A percentile compares a stretch with the other conserved stretches of the same genome.
Conservation (phyloP, 139 green algal species). For the Marvania coccoides region DNA sequence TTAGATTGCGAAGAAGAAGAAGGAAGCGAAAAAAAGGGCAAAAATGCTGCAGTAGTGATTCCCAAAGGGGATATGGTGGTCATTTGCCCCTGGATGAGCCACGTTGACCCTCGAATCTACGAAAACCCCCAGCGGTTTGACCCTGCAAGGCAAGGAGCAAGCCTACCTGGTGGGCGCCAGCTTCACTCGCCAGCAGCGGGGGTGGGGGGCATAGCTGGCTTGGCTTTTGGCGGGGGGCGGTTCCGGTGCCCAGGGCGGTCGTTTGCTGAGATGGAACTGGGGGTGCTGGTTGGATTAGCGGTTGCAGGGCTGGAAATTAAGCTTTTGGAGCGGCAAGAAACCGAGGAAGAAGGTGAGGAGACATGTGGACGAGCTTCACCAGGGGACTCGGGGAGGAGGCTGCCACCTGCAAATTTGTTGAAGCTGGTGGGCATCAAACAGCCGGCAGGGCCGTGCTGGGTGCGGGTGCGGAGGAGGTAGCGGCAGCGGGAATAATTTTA, state of each 20-base stretch:
- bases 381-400: constrained; percentile 4
- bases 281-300: constrained; percentile 42
- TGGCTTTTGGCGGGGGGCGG: constrained; percentile 44
- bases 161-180: neutral
- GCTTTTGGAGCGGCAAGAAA: neutral
- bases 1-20: neutral
- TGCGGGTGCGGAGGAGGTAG: neutral
- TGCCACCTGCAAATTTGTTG: constrained; percentile 10
- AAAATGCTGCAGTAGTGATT: no score
- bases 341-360: neutral
- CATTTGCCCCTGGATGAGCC: constrained; percentile 50
- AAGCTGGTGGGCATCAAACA: constrained; percentile 26
- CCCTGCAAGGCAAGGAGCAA: neutral
- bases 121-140: neutral
- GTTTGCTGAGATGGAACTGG: constrained; percentile 69
- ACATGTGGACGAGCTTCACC: neutral
- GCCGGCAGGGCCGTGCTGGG: constrained; percentile 17
- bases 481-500: no score
- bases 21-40: neutral
- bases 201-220: constrained; percentile 38
- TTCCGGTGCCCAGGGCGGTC: constrained; percentile 59
- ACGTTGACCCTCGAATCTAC: constrained; percentile 48
- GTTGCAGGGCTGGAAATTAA: constrained; percentile 23
- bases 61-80: constrained; percentile 45
- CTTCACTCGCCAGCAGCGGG: constrained; percentile 29